A percentile compares a stretch with the other conserved stretches of the same genome.
Conservation (phyloP, 352 stramenopile genomes). For the Phytophthora cryptogea region DNA sequence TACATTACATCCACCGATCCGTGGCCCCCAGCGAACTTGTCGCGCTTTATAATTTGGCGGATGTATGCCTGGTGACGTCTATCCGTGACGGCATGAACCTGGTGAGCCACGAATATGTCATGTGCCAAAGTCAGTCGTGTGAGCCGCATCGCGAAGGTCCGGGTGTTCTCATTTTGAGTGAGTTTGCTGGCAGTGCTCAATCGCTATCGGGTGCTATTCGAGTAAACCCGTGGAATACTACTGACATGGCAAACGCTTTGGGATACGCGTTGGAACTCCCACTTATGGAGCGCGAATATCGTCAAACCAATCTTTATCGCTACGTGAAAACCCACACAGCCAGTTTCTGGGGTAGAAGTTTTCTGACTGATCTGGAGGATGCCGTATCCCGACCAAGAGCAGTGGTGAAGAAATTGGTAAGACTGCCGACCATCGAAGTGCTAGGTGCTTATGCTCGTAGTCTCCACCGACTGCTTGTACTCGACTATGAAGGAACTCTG, state of each 20-base stretch:
- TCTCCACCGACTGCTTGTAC: constrained; percentile 66
- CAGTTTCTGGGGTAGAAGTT: constrained; percentile 84
- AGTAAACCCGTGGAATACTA: constrained; percentile 90
- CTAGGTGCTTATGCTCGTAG: constrained; percentile 66
- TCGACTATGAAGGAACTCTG: constrained; percentile 84
- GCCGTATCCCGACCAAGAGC: constrained; percentile 39
- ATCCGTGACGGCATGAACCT: constrained; percentile 91
- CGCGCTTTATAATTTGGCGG: constrained; percentile 89
- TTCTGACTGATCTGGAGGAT: constrained; percentile 75
- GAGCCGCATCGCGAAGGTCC: constrained; percentile 66
- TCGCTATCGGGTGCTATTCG: constrained; percentile 88
- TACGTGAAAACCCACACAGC: constrained; percentile 90
- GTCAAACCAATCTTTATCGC: constrained; percentile 83
- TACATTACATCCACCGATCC: constrained; percentile 89
- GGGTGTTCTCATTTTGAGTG: constrained; percentile 85
- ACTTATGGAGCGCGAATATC: constrained; percentile 84
- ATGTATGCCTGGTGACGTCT: constrained; percentile 91
- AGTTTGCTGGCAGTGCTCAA: constrained; percentile 90
- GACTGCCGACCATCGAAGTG: constrained; percentile 43
- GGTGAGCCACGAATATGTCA: constrained; percentile 90
- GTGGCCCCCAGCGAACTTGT: constrained; percentile 85
- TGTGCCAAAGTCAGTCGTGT: constrained; percentile 75
- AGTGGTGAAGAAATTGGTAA: constrained; percentile 51
- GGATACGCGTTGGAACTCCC: constrained; percentile 76
- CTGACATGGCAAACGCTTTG: constrained; percentile 73